phyloP scores from a whole-genome alignment of 306 rosid genomes.

The Vachellia collinsii region DNA sequence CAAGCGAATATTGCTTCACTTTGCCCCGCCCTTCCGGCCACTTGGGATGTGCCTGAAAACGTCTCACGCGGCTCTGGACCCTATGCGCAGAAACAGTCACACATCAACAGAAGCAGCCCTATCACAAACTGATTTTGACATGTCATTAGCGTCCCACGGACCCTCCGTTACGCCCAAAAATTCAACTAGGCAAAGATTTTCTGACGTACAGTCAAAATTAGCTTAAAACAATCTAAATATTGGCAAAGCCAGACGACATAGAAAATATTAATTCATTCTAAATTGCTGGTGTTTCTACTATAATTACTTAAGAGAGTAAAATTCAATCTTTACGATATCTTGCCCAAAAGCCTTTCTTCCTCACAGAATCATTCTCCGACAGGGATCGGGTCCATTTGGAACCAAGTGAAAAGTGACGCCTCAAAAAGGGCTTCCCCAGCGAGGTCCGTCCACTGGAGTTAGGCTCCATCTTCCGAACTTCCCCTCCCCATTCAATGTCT shows the following conservation, averaged over 20 bases:
- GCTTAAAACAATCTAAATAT: slow-evolving; percentile 35
- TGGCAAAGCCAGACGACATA: slow-evolving; percentile 42
- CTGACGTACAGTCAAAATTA: slow-evolving; percentile 35
- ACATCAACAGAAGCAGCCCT: no score
- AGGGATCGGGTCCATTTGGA: slow-evolving; percentile 70
- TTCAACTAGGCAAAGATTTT: slow-evolving; percentile 32
- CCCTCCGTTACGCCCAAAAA: slow-evolving; percentile 7
- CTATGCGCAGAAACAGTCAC: no score
- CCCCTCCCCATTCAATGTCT: slow-evolving; percentile 48
- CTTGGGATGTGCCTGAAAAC: background rate
- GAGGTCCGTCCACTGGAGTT: slow-evolving; percentile 68
- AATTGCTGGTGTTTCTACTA: slow-evolving; percentile 39
- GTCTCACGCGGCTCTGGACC: no score
- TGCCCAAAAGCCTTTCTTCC: slow-evolving; percentile 82
- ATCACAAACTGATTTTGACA: background rate
- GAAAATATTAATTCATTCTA: slow-evolving; percentile 44
- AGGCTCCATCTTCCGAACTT: slow-evolving; percentile 64
- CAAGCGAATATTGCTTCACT: background rate
- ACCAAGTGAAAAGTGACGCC: slow-evolving; percentile 71
- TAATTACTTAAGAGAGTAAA: slow-evolving; percentile 17
- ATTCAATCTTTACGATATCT: slow-evolving; percentile 63
- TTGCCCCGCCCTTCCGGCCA: background rate
- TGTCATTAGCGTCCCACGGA: background rate
- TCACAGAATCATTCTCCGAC: slow-evolving; percentile 61
- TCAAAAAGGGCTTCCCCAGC: slow-evolving; percentile 66